Evolutionary conservation across 257 asterid species (phyloP).

Genomic region (Scutellaria baicalensis): DNA sequence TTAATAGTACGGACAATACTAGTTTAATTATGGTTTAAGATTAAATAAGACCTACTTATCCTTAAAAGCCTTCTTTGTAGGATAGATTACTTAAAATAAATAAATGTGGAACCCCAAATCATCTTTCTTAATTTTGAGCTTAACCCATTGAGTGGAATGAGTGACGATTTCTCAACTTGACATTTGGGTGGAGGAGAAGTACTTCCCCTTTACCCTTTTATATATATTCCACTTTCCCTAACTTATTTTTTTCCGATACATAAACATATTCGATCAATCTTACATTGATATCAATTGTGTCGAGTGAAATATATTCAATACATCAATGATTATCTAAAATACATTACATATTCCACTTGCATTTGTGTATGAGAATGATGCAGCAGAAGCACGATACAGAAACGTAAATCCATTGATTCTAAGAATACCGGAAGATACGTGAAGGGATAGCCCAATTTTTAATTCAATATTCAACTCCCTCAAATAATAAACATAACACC

Average conservation of each 20-base stretch:
- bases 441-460: too few species aligned
- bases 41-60: slow-evolving; percentile 1
- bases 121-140: not conserved
- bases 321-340: too few species aligned
- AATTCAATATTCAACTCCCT: too few species aligned
- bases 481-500: too few species aligned
- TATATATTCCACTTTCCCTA: slow-evolving; percentile 19
- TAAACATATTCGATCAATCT: not conserved
- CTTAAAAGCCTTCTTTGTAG: slow-evolving; percentile 28
- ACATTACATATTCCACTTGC: too few species aligned
- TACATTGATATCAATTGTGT: too few species aligned
- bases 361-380: too few species aligned
- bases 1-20: slow-evolving; percentile 28
- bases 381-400: too few species aligned
- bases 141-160: slow-evolving; percentile 1
- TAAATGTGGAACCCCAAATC: slow-evolving; percentile 9
- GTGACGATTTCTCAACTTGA: slow-evolving; percentile 23
- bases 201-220: not conserved
- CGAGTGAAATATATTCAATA: too few species aligned
- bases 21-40: not conserved
- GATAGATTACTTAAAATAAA: not conserved
- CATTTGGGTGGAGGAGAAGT: slow-evolving; percentile 27
- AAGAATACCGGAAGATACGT: too few species aligned
- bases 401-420: too few species aligned
- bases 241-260: not conserved